Percentiles rank a stretch among this genome's conserved stretches.
These are phyloP conservation scores for Russula foetens DNA, from an alignment of 768 basidiomycete genomes.

Conservation along the genomic window DNA sequence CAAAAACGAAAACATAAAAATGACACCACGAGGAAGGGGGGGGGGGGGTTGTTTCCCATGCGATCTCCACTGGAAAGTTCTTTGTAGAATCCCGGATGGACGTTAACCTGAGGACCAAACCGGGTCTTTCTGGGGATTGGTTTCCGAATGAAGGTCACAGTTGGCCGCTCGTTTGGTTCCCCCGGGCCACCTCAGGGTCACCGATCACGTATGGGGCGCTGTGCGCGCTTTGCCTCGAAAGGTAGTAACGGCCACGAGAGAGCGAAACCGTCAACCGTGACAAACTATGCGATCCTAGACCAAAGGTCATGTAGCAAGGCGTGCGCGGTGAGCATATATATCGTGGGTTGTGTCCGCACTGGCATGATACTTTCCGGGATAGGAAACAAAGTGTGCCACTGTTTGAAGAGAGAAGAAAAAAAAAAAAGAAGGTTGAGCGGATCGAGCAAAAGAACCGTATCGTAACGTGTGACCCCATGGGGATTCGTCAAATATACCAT, in stretches of 20 bases:
- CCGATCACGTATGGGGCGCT: too few species aligned
- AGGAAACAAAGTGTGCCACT: not conserved
- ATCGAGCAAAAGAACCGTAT: not conserved
- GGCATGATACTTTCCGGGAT: not conserved
- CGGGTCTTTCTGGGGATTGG: not conserved
- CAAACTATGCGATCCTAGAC: not conserved
- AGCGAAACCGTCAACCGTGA: not conserved
- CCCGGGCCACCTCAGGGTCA: too few species aligned
- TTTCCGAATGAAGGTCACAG: not conserved
- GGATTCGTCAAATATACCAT: not conserved
- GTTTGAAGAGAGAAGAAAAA: too few species aligned
- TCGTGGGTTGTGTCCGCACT: too few species aligned
- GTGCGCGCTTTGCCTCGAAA: too few species aligned
- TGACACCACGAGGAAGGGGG: too few species aligned
- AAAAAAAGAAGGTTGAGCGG: not conserved
- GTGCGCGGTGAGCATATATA: too few species aligned
- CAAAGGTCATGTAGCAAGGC: not conserved
- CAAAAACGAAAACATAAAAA: not conserved
- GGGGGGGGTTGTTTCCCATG: too few species aligned
- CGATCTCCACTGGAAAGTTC: not conserved
- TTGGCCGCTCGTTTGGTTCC: not conserved
- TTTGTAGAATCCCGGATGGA: not conserved
- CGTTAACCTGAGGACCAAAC: not conserved
- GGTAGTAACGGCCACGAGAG: too few species aligned
- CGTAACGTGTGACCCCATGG: not conserved